Percentiles rank a stretch among this genome's conserved stretches.
Evolutionary conservation across 352 stramenopile genomes (phyloP).

Genomic region (Phytophthora hybrid): DNA sequence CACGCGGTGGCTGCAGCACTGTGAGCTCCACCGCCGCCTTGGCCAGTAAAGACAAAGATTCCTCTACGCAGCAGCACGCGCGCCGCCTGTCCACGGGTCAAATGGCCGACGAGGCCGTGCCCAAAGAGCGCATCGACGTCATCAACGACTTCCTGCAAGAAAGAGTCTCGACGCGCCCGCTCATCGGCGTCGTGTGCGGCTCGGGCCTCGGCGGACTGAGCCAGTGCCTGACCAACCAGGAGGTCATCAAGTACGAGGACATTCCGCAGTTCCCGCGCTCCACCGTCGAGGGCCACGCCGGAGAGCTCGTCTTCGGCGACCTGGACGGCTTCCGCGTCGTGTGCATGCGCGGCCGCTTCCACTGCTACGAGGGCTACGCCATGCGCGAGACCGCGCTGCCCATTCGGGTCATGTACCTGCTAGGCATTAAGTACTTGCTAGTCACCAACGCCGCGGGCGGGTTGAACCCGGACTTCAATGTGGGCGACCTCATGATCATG

Average conservation of each 20-base stretch:
- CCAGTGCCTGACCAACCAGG: no score
- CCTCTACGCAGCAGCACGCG: slow-evolving; percentile 1
- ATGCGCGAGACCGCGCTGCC: slow-evolving; percentile 93
- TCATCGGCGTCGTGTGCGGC: slow-evolving; percentile 92
- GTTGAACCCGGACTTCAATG: slow-evolving; percentile 92
- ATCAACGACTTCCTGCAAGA: slow-evolving; percentile 27
- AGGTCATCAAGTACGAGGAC: no score
- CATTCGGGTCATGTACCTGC: slow-evolving; percentile 93
- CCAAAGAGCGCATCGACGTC: slow-evolving; percentile 23
- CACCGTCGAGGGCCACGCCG: slow-evolving; percentile 92
- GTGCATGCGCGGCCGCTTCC: slow-evolving; percentile 95
- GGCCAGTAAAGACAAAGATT: slow-evolving; percentile 9
- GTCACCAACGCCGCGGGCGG: slow-evolving; percentile 96
- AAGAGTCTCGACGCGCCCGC: slow-evolving; percentile 10
- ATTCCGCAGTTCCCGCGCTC: slow-evolving; percentile 83
- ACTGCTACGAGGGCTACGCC: slow-evolving; percentile 96
- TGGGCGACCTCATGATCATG: slow-evolving; percentile 97
- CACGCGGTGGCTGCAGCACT: not conserved
- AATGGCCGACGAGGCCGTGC: slow-evolving; percentile 62
- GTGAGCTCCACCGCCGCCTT: slow-evolving; percentile 7
- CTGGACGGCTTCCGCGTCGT: slow-evolving; percentile 84
- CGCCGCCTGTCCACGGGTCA: slow-evolving; percentile 55
- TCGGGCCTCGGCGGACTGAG: slow-evolving; percentile 28
- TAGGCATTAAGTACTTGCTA: slow-evolving; percentile 95
- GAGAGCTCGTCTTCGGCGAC: slow-evolving; percentile 93